Evolutionary conservation across 106 monocot species (phyloP).

Genomic region (Dioscorea zingiberensis): DNA sequence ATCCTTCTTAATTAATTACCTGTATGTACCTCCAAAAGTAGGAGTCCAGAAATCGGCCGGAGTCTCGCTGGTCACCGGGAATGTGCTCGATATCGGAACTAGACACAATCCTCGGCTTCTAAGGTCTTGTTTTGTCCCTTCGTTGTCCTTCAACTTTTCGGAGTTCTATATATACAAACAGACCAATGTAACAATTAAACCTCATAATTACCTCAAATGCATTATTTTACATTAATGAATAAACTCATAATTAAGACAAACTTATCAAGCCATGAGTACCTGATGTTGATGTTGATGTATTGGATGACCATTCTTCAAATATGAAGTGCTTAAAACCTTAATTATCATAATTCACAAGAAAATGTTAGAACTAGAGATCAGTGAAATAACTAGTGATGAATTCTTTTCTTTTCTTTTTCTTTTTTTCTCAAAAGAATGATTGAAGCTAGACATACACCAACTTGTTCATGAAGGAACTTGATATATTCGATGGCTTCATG

Average conservation of each 20-base stretch:
- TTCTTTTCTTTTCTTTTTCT: too few relatives aligned
- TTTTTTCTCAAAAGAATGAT: too few relatives aligned
- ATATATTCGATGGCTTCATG: slow-evolving; percentile 82
- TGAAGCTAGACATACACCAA: slow-evolving; percentile 57
- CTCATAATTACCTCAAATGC: background rate
- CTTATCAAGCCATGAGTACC: background rate
- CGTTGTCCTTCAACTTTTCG: slow-evolving; percentile 24
- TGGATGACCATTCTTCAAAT: slow-evolving; percentile 21
- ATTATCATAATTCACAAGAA: background rate
- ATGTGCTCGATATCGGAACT: slow-evolving; percentile 63
- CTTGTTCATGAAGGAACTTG: slow-evolving; percentile 90
- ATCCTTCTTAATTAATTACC: slow-evolving; percentile 18
- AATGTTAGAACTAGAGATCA: background rate
- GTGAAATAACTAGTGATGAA: too few relatives aligned
- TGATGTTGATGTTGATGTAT: slow-evolving; percentile 12
- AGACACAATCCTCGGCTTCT: slow-evolving; percentile 70
- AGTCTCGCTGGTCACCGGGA: slow-evolving; percentile 42
- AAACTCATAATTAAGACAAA: background rate
- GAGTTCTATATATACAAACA: slow-evolving; percentile 7
- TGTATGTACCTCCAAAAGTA: slow-evolving; percentile 49
- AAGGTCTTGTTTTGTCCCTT: slow-evolving; percentile 42
- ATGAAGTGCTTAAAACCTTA: slow-evolving; percentile 29
- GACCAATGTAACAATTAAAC: background rate
- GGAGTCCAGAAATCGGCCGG: slow-evolving; percentile 63
- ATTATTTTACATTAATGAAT: background rate